phyloP scores from a whole-genome alignment of 129 eudicot species.

The Helianthus tuberosus region DNA sequence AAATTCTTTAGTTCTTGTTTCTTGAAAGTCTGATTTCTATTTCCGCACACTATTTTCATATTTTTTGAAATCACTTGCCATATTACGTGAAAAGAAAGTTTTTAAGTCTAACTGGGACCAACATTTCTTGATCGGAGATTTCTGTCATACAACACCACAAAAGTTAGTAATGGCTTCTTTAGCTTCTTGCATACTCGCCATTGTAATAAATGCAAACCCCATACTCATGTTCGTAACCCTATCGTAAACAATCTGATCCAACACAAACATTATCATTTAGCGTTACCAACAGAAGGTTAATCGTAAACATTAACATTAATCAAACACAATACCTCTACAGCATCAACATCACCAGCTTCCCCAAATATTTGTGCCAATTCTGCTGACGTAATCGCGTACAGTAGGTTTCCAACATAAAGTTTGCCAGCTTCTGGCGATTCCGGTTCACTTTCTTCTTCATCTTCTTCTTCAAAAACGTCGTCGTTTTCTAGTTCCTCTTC shows the following conservation, averaged over 20 bases:
- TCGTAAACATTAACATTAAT: background rate
- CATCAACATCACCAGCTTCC: slow-evolving; percentile 69
- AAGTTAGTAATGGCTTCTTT: slow-evolving; percentile 78
- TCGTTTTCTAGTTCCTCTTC: slow-evolving; percentile 31
- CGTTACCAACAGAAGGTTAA: too few relatives aligned
- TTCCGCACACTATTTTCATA: too few relatives aligned
- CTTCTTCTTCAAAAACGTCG: slow-evolving; percentile 29
- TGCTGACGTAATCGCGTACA: slow-evolving; percentile 68
- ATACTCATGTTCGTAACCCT: slow-evolving; percentile 91
- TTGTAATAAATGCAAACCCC: slow-evolving; percentile 91
- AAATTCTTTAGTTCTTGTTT: too few relatives aligned
- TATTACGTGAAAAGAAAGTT: too few relatives aligned
- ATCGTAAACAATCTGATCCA: slow-evolving; percentile 76
- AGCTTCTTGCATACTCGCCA: slow-evolving; percentile 79
- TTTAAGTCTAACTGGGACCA: too few relatives aligned
- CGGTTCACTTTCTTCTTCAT: slow-evolving; percentile 24
- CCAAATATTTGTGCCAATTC: slow-evolving; percentile 75
- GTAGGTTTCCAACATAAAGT: slow-evolving; percentile 85
- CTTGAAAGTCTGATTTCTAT: too few relatives aligned
- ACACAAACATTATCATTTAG: background rate
- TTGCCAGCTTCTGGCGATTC: slow-evolving; percentile 62
- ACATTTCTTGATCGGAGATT: too few relatives aligned
- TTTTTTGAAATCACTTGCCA: too few relatives aligned
- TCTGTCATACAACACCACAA: too few relatives aligned
- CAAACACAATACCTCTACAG: slow-evolving; percentile 58